Conservation (phyloP, 768 basidiomycete species). For the Tylopilus rubrobrunneus region DNA sequence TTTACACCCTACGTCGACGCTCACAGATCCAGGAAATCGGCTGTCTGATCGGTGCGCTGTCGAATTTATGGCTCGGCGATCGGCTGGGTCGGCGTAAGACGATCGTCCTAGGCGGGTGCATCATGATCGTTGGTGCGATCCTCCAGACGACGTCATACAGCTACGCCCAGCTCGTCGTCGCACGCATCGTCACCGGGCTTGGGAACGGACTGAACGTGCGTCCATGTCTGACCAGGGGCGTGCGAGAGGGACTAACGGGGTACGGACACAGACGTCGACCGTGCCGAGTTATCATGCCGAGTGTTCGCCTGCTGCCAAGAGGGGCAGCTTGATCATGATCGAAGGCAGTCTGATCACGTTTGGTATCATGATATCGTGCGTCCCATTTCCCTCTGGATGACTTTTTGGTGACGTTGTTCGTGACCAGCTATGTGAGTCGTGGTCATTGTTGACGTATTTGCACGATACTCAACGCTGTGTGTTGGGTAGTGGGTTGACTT, state of each 20-base stretch:
- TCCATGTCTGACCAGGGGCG: background rate
- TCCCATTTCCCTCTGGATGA: conserved; percentile 8
- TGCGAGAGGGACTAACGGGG: background rate
- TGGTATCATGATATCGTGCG: conserved; percentile 61
- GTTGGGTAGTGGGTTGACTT: conserved; percentile 57
- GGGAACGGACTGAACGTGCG: conserved; percentile 61
- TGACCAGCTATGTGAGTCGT: conserved; percentile 21
- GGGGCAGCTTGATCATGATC: conserved; percentile 63
- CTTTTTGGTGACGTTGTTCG: background rate
- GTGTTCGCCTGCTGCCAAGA: conserved; percentile 54
- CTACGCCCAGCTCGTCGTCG: conserved; percentile 60
- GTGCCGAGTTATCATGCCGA: conserved; percentile 65
- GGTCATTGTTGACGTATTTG: background rate
- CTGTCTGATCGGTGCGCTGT: conserved; percentile 59
- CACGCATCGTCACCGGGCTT: conserved; percentile 57
- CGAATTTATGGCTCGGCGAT: conserved; percentile 61
- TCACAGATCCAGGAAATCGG: conserved; percentile 49
- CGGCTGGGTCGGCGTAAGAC: conserved; percentile 54
- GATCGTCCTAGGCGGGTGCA: conserved; percentile 52
- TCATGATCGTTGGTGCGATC: conserved; percentile 63
- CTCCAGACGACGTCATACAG: conserved; percentile 54
- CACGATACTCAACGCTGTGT: conserved; percentile 1
- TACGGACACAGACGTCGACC: conserved; percentile 48
- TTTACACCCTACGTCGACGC: too few relatives aligned
- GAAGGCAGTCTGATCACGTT: conserved; percentile 62